A percentile compares a stretch with the other conserved stretches of the same genome.
These are phyloP conservation scores for Nissolia schottii DNA, from an alignment of 306 rosid genomes.

Conservation along the genomic window DNA sequence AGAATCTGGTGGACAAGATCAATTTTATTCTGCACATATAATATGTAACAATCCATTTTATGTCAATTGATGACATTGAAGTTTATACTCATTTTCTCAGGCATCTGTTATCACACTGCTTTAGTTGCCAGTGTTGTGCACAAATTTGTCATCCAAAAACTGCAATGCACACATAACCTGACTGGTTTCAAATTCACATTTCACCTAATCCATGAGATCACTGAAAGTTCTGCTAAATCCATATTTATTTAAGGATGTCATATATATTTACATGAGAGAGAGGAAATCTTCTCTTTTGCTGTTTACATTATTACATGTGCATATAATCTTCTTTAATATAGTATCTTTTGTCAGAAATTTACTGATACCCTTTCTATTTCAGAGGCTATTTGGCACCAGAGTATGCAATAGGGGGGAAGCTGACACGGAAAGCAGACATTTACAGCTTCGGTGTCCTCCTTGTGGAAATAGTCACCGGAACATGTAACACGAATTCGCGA, in stretches of 20 bases:
- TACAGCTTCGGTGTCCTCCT: conserved; percentile 94
- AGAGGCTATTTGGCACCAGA: conserved; percentile 99
- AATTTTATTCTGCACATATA: background rate
- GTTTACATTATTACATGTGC: background rate
- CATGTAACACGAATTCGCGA: conserved; percentile 65
- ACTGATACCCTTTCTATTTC: conserved; percentile 24
- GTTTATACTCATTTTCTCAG: background rate
- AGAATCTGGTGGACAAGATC: background rate
- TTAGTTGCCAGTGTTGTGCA: background rate
- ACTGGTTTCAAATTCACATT: background rate
- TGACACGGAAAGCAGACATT: conserved; percentile 81
- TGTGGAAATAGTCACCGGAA: conserved; percentile 82
- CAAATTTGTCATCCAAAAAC: background rate
- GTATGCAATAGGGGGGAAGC: conserved; percentile 79
- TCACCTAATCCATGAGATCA: background rate
- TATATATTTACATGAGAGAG: background rate
- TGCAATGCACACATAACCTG: background rate
- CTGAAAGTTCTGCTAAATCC: background rate
- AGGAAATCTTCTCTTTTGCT: conserved; percentile 1
- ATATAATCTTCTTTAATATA: background rate
- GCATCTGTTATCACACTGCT: background rate
- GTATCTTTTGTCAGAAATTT: background rate
- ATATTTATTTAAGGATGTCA: background rate
- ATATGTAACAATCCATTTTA: background rate
- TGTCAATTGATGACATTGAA: background rate